Percentiles rank a stretch among this genome's conserved stretches.
Conservation (phyloP, 1,139 yeast genomes). For the Saccharomyces hybrid region DNA sequence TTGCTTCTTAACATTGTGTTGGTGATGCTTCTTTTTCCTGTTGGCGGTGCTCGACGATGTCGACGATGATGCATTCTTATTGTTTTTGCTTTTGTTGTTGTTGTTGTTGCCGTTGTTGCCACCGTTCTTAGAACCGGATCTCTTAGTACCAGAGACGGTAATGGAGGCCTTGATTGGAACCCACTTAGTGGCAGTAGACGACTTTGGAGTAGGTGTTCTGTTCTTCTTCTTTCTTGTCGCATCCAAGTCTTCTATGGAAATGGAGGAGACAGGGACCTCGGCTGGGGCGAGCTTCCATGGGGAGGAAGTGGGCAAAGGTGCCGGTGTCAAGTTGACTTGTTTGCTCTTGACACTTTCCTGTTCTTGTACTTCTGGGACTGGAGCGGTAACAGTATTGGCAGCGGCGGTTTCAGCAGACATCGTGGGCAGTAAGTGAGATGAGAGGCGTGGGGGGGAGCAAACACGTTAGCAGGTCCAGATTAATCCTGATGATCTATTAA, state of each 20-base stretch:
- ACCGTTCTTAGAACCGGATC: background rate
- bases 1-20: conserved; percentile 10
- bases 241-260: conserved; percentile 28
- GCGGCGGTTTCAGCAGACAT: conserved; percentile 7
- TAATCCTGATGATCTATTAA: background rate
- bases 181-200: conserved; percentile 76
- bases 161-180: conserved; percentile 78
- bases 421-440: background rate
- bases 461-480: background rate
- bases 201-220: conserved; percentile 35
- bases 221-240: conserved; percentile 17
- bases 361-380: conserved; percentile 10
- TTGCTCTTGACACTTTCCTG: conserved; percentile 12
- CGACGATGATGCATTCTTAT: conserved; percentile 7
- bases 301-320: conserved; percentile 63
- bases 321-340: conserved; percentile 49
- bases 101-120: conserved; percentile 9
- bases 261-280: conserved; percentile 25
- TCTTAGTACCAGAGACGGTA: conserved; percentile 18
- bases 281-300: conserved; percentile 52
- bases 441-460: too few species aligned
- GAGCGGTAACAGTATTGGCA: conserved; percentile 15
- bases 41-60: conserved; percentile 2
- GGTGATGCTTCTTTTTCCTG: conserved; percentile 9
- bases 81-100: conserved; percentile 11